Base-by-base conservation (phyloP, 192 early-diverging fungal genomes). In the Dissophora ornata region DNA sequence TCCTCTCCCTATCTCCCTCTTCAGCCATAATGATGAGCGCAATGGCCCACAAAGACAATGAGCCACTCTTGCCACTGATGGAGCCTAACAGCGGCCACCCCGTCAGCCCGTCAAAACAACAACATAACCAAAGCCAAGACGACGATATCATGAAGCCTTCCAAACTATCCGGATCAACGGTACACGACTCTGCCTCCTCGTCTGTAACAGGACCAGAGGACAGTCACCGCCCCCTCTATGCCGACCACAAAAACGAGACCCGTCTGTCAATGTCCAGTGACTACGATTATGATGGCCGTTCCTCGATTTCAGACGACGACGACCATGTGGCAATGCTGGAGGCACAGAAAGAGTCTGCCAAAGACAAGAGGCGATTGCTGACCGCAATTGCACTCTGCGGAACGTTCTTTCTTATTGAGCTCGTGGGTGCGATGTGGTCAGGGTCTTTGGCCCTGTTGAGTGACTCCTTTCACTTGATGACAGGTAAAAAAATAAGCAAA, bases 391-490 rank as follows among this genome's bases (percentile, higher is more conserved):
- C 32, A 6, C 62, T 92, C 16, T 88, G 88, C 18, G 79, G 84
- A 25, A 50, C 80, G 0, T 93, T 93, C 60, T 92, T 93, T 78
- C 16, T 71, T 9, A 81, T 88, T 11, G 91, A 93, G 66, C 70
- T 93, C 22, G 44, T 83, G 29, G 90, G 86, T 24, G 91, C 88
- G 12, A 71, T 85, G 22, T 79, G 83, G 73, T 73, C 89, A 28
- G 83, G 83, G 5, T 89, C 88, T n/a, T 78, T 94, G 46, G 92
- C 92, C 1, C 85, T 94, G n/a, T 65, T 94, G 48, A 86, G 83
- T 40, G 92, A 94, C 64, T 85, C 86, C 24, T 94, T 94, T 62
- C 92, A 94, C 66, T 62, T 94, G 33, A 67, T 94, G 18, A 88
- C 88, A 29, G 88, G 86, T 86, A 68, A 55, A 40, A 18, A 32